Conservation (phyloP, 2,329 filamentous ascomycete genomes). For the Triangularia setosa region DNA sequence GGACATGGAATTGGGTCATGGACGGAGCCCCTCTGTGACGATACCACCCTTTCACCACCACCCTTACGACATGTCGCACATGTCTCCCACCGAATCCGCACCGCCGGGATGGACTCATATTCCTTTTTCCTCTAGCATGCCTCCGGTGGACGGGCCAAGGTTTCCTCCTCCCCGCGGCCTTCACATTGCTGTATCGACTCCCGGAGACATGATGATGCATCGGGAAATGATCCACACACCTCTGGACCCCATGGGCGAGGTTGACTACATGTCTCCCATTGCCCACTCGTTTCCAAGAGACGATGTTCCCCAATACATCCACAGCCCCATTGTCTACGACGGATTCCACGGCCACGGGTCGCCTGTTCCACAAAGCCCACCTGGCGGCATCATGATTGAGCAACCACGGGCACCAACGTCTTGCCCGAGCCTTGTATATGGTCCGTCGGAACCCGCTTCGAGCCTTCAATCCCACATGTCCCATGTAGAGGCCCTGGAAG, state of each 20-base stretch:
- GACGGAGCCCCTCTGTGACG: slow-evolving; percentile 42
- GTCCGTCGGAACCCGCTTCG: slow-evolving; percentile 57
- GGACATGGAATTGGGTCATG: slow-evolving; percentile 34
- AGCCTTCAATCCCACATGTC: slow-evolving; percentile 53
- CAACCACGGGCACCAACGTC: slow-evolving; percentile 54
- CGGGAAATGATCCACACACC: slow-evolving; percentile 49
- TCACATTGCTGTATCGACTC: slow-evolving; percentile 38
- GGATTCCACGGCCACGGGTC: slow-evolving; percentile 51
- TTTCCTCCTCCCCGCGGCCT: slow-evolving; percentile 39
- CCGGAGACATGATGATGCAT: slow-evolving; percentile 45
- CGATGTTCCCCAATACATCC: slow-evolving; percentile 41
- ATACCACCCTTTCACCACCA: slow-evolving; percentile 37
- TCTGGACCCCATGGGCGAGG: slow-evolving; percentile 58
- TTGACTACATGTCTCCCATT: slow-evolving; percentile 57
- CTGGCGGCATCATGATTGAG: slow-evolving; percentile 52
- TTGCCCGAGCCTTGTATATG: slow-evolving; percentile 58
- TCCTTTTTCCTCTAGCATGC: slow-evolving; percentile 43
- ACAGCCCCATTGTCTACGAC: slow-evolving; percentile 56
- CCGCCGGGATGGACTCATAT: slow-evolving; percentile 45
- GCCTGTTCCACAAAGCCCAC: slow-evolving; percentile 53
- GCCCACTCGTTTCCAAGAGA: slow-evolving; percentile 52
- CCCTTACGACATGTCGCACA: slow-evolving; percentile 49
- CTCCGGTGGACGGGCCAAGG: slow-evolving; percentile 39
- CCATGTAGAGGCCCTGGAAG: slow-evolving; percentile 52
- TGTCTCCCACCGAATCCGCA: slow-evolving; percentile 44